Conservation (phyloP, 495 filamentous ascomycete species). For the Chaetomium fimeti region DNA sequence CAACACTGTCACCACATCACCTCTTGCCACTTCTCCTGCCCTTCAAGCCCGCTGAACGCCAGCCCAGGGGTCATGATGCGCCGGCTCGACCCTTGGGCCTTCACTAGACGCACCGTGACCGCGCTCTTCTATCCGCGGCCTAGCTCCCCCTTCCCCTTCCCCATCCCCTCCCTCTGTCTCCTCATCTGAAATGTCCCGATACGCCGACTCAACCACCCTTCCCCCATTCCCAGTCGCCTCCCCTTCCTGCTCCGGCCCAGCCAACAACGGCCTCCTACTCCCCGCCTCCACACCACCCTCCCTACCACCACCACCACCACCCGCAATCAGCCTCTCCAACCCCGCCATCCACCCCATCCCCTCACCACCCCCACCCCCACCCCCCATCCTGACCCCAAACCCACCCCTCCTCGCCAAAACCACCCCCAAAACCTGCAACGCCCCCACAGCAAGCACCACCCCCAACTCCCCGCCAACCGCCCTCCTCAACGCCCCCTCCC, state of each 20-base stretch:
- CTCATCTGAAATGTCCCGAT: conserved; percentile 23
- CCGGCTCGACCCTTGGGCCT: conserved; percentile 15
- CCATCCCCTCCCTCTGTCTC: conserved; percentile 55
- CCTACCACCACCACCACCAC: not conserved
- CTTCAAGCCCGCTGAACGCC: conserved; percentile 8
- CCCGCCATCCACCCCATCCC: not conserved
- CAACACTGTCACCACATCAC: not conserved
- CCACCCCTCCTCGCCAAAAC: not conserved
- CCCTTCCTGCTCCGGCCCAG: not conserved
- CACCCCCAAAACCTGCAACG: conserved; percentile 22
- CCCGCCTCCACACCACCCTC: not conserved
- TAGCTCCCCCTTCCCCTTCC: conserved; percentile 43
- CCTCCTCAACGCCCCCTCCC: conserved; percentile 20
- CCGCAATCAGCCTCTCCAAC: not conserved
- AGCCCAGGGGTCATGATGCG: conserved; percentile 8
- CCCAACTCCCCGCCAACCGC: conserved; percentile 15
- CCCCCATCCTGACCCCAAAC: not conserved
- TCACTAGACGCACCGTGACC: conserved; percentile 28
- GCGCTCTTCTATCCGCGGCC: conserved; percentile 40
- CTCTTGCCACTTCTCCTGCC: not conserved
- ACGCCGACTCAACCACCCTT: conserved; percentile 7
- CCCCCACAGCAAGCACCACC: conserved; percentile 19
- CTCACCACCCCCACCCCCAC: not conserved
- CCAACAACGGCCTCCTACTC: conserved; percentile 11
- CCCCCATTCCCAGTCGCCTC: conserved; percentile 20